Base-by-base conservation (phyloP, 78 protist species). In the Dictyostelium firmibasis region DNA sequence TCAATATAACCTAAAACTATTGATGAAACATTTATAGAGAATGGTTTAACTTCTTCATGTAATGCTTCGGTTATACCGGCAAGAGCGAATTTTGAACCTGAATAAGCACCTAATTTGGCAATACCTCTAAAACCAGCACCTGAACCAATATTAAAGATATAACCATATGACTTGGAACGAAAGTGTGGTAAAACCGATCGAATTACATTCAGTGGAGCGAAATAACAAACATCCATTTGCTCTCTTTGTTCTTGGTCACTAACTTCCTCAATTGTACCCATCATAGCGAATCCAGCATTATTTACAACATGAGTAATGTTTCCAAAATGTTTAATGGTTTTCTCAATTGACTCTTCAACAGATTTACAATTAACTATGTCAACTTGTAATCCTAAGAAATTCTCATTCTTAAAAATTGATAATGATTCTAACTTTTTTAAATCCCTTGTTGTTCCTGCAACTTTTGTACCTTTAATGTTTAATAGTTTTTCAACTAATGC, bases 391-490 rank as follows among this genome's bases (percentile, higher is more conserved):
- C 23, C 50, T 27, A 81, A 20, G 25, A 81, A 81, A 16, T 50
- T 81, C 36, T 18, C 11, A 36, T 74, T 18, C n/a, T 74, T 36
- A 0, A 16, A 6, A 25, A 74, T 35, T 16, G 41, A 8, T 50
- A 25, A 29, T 23, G 9, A 23, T 23, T 64, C 29, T 3, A 82
- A 35, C 36, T 82, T 82, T 5, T 60, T 67, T 13, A 50, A 13
- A 7, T 50, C 43, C 43, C 89, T 83, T 18, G 81, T 50, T 23
- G 89, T 83, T 20, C 78, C 89, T 9, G 60, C 81, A 11, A 83
- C 89, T n/a, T 23, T 41, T 10, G 43, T 10, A n/a, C 60, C 60
- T 1, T 4, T n/a, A 3, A 23, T 6, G 10, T 64, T 64, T 18
- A 88, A 64, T 25, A 25, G 20, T 11, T 67, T 25, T 29, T 14